Evolutionary conservation across 1,284 basidiomycete genomes (phyloP).

Genomic region (Lignosus rhinocerotis): DNA sequence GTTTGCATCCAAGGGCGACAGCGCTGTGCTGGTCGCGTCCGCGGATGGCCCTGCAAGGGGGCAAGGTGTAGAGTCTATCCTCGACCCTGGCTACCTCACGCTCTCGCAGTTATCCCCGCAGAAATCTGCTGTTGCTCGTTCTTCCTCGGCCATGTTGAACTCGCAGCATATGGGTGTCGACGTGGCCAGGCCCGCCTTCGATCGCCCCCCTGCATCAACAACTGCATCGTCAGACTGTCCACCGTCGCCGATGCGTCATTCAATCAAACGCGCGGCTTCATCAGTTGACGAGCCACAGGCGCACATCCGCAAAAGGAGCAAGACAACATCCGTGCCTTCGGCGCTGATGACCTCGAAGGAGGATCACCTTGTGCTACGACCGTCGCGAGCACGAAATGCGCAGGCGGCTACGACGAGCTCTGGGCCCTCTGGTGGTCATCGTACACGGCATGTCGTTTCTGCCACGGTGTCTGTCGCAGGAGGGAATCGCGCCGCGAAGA

Average conservation of each 20-base stretch:
- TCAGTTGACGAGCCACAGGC: conserved; percentile 13
- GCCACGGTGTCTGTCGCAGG: conserved; percentile 5
- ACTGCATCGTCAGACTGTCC: conserved; percentile 6
- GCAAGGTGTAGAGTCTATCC: neutral
- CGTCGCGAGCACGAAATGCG: conserved; percentile 27
- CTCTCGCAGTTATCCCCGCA: conserved; percentile 26
- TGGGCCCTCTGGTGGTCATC: conserved; percentile 3
- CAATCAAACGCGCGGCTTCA: conserved; percentile 31
- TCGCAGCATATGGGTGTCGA: conserved; percentile 1
- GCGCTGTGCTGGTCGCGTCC: neutral
- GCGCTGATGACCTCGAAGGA: conserved; percentile 16
- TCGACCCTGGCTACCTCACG: conserved; percentile 13
- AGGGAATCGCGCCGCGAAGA: conserved; percentile 19
- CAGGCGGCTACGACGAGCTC: conserved; percentile 7
- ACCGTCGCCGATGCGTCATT: conserved; percentile 27
- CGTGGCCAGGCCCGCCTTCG: conserved; percentile 5
- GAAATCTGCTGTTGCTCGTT: conserved; percentile 4
- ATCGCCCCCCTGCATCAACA: conserved; percentile 1
- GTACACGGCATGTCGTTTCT: conserved; percentile 17
- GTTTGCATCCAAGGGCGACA: no score
- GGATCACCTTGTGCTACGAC: conserved; percentile 14
- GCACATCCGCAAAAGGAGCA: conserved; percentile 23
- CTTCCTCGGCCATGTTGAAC: conserved; percentile 5
- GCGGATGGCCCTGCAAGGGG: neutral
- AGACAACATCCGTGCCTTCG: conserved; percentile 18